Conservation (phyloP, 495 filamentous ascomycete species). For the Pseudevernia furfuracea region DNA sequence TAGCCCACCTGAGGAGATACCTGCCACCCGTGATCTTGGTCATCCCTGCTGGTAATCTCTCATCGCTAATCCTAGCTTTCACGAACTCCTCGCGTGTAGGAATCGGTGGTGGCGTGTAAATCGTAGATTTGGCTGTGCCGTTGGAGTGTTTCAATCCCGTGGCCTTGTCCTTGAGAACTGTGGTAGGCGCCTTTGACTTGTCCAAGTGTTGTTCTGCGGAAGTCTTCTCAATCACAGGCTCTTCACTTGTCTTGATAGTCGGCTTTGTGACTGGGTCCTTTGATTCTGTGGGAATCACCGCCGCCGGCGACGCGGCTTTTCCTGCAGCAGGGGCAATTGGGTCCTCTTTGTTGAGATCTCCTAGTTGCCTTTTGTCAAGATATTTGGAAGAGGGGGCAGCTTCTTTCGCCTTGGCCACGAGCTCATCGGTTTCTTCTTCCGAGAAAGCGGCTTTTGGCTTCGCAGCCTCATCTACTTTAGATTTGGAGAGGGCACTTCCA, state of each 20-base stretch:
- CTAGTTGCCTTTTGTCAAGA: constrained; percentile 10
- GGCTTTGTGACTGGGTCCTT: background rate
- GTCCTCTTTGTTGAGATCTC: constrained; percentile 3
- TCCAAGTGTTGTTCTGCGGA: constrained; percentile 1
- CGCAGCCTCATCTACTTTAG: background rate
- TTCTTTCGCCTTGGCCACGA: background rate
- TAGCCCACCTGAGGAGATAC: constrained; percentile 71
- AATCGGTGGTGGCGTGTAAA: constrained; percentile 14
- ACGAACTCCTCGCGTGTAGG: constrained; percentile 55
- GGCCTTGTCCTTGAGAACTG: background rate
- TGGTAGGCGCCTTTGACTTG: background rate
- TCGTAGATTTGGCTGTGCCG: background rate
- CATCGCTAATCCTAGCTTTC: constrained; percentile 47
- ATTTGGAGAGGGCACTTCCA: background rate
- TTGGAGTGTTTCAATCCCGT: background rate
- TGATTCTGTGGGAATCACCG: background rate
- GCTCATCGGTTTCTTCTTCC: constrained; percentile 6
- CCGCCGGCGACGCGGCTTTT: background rate
- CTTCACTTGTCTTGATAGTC: background rate
- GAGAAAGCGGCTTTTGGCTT: background rate
- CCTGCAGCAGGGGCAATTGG: background rate
- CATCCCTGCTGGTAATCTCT: constrained; percentile 61
- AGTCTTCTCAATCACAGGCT: constrained; percentile 1
- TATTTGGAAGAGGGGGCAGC: background rate
- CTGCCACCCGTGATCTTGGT: constrained; percentile 46